A percentile compares a stretch with the other conserved stretches of the same genome.
phyloP scores from a whole-genome alignment of 495 filamentous ascomycete genomes.

The Evernia prunastri region DNA sequence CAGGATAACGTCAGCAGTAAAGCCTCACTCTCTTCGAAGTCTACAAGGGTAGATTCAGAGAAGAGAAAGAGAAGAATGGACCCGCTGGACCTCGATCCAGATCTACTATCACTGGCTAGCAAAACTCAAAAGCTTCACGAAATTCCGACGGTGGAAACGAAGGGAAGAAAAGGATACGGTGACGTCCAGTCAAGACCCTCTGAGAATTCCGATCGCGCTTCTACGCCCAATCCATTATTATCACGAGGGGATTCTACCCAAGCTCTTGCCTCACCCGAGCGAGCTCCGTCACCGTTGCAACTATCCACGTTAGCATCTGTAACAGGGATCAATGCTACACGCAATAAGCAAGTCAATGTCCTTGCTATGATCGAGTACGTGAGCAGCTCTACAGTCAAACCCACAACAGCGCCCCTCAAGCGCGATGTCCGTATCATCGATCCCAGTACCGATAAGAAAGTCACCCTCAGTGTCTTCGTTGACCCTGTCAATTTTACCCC shows the following conservation, averaged over 20 bases:
- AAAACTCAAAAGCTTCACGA: not conserved
- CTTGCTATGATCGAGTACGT: conserved; percentile 24
- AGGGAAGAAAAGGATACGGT: not conserved
- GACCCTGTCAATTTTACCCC: conserved; percentile 25
- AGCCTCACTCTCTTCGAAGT: not conserved
- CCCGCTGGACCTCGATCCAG: not conserved
- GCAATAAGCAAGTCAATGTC: conserved; percentile 23
- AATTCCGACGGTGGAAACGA: not conserved
- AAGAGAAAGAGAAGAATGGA: not conserved
- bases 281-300: conserved; percentile 9
- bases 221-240: not conserved
- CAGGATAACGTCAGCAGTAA: not conserved
- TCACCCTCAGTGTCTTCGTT: conserved; percentile 27
- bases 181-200: not conserved
- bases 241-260: not conserved
- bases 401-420: conserved; percentile 18
- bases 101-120: not conserved
- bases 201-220: not conserved
- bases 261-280: not conserved
- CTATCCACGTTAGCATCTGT: conserved; percentile 19
- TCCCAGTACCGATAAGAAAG: conserved; percentile 22
- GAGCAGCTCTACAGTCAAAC: conserved; percentile 20
- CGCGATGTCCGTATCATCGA: conserved; percentile 28
- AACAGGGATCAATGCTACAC: conserved; percentile 17
- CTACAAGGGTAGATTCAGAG: not conserved